These are phyloP conservation scores for Metschnikowia kofuensis DNA, from an alignment of 805 yeast genomes.

Conservation along the genomic window DNA sequence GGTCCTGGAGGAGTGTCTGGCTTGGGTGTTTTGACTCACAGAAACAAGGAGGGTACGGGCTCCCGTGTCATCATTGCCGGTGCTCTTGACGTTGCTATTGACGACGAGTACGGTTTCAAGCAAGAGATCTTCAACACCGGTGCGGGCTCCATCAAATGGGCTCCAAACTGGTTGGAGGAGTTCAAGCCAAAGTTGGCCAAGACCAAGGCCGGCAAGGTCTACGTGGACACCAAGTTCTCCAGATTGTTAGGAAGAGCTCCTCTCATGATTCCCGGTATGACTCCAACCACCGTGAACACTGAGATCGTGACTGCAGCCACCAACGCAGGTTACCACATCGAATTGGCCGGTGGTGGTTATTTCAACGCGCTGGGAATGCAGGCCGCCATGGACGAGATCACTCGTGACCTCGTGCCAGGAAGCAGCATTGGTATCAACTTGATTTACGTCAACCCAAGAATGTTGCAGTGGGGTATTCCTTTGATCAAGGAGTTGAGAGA, in stretches of 20 bases:
- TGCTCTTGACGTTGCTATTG: constrained; percentile 63
- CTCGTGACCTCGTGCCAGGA: constrained; percentile 69
- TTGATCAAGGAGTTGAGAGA: constrained; percentile 84
- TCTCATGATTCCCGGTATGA: constrained; percentile 98
- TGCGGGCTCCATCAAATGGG: constrained; percentile 65
- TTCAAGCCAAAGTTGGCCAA: constrained; percentile 82
- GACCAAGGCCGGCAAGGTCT: constrained; percentile 65
- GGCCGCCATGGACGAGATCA: constrained; percentile 71
- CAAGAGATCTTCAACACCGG: constrained; percentile 86
- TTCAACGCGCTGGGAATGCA: constrained; percentile 71
- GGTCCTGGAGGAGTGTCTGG: constrained; percentile 99
- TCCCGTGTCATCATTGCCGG: constrained; percentile 93
- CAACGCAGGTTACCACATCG: constrained; percentile 96
- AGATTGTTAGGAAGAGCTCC: constrained; percentile 93
- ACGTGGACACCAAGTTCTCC: constrained; percentile 92
- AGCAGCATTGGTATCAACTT: constrained; percentile 88
- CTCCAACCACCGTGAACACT: constrained; percentile 95
- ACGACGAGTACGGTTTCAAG: constrained; percentile 91
- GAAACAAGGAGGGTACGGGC: constrained; percentile 99
- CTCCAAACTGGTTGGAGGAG: constrained; percentile 88
- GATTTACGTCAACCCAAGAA: constrained; percentile 94
- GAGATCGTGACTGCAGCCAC: constrained; percentile 91
- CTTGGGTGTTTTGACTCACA: constrained; percentile 90
- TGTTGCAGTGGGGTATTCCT: constrained; percentile 99
- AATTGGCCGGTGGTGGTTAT: constrained; percentile 99